Percentiles rank a stretch among this genome's conserved stretches.
Conservation (phyloP, 306 rosid species). For the Citrullus amarus region DNA sequence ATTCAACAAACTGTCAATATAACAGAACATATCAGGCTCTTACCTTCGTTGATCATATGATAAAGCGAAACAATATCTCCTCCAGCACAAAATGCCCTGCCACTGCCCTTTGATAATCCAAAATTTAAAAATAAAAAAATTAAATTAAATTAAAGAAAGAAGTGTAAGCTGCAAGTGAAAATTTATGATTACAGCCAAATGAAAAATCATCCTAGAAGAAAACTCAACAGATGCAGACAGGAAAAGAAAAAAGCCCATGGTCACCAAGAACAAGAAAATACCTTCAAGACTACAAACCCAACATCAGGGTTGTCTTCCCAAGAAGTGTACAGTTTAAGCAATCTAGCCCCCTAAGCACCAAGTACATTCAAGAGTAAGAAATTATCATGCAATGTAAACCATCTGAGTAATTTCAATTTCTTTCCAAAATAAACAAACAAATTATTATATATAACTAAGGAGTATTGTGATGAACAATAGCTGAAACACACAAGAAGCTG, state of each 20-base stretch:
- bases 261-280: conserved; percentile 2
- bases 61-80: conserved; percentile 72
- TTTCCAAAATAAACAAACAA: neutral
- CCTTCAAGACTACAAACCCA: conserved; percentile 76
- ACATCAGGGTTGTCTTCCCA: conserved; percentile 78
- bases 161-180: conserved; percentile 8
- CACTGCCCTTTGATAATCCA: conserved; percentile 54
- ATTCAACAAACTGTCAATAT: neutral
- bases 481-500: neutral
- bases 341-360: conserved; percentile 38
- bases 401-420: neutral
- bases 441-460: neutral
- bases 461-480: neutral
- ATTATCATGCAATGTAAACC: neutral
- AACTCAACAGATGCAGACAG: neutral
- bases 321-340: conserved; percentile 40
- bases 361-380: neutral
- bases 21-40: neutral
- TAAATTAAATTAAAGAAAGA: conserved; percentile 1
- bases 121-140: neutral
- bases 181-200: neutral
- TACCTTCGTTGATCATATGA: conserved; percentile 45
- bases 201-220: neutral
- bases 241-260: neutral
- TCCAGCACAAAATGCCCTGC: conserved; percentile 85